Evolutionary conservation across 805 yeast genomes (phyloP), one percentile per base, ranked within the genome.

Genomic region (Candida nitratophila): DNA sequence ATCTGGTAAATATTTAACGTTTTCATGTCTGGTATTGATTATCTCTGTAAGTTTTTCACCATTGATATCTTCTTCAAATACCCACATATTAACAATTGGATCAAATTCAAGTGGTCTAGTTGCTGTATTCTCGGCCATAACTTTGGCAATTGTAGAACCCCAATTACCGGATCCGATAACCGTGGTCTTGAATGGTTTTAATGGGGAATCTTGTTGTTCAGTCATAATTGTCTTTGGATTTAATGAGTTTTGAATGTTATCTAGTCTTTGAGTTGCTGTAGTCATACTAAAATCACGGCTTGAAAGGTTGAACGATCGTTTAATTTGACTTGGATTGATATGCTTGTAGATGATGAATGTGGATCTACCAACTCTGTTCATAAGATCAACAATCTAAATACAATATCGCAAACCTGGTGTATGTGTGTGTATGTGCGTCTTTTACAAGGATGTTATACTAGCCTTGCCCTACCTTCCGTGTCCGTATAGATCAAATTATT

Each of bases 161-260:
- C 99, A 91, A 69, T 91, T 91, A 62, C 98, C 99, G 27, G 97
- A 89, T 36, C 99, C 99, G 51, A 93, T 81, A 44, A 89, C 87
- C 35, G 89, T 72, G 37, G 83, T 74, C 56, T 71, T 76, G 67
- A 70, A 80, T 20, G 66, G 68, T 22, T 39, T 53, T 22, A 46
- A 57, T n/a, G 63, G 61, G 15, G 50, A 47, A 37, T 51, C 56
- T 41, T 47, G 50, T 8, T 17, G 16, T 14, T n/a, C n/a, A 19
- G 29, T 7, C 11, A n/a, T 29, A 4, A 21, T 27, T 26, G 27
- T 6, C 27, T 15, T 26, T 5, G 40, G 40, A 12, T 16, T 26
- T 17, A 37, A 37, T 16, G 27, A 24, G n/a, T 24, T 37, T 11
- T 37, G 21, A 12, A 37, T 16, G 17, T 27, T 27, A 12, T 27